Conservation (phyloP, 179 eudicot genomes). For the Pouteria campechiana region DNA sequence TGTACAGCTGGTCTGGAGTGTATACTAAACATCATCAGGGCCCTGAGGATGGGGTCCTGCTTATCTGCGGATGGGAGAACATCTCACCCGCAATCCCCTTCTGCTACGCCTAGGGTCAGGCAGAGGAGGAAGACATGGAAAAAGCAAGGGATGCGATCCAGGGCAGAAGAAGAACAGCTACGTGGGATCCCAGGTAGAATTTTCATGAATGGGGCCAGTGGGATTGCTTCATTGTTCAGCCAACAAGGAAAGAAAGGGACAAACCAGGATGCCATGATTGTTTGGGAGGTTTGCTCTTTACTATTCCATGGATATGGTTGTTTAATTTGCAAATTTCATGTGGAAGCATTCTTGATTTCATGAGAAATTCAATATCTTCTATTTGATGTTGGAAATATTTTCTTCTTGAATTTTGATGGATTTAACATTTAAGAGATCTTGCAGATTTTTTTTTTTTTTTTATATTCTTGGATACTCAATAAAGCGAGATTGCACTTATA, state of each 20-base stretch:
- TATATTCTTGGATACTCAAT: no score
- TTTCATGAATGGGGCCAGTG: slow-evolving; percentile 63
- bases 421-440: no score
- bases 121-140: slow-evolving; percentile 45
- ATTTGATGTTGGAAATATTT: no score
- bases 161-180: slow-evolving; percentile 59
- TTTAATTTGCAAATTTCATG: background rate
- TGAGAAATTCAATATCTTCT: no score
- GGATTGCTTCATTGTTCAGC: slow-evolving; percentile 60
- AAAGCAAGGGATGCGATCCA: slow-evolving; percentile 33
- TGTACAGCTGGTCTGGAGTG: slow-evolving; percentile 84
- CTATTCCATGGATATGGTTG: background rate
- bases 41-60: slow-evolving; percentile 99
- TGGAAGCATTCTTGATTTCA: no score
- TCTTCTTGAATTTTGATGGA: no score
- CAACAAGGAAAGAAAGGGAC: slow-evolving; percentile 92
- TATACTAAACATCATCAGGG: slow-evolving; percentile 70
- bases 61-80: slow-evolving; percentile 79
- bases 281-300: slow-evolving; percentile 68
- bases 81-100: slow-evolving; percentile 57
- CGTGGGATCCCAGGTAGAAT: slow-evolving; percentile 53
- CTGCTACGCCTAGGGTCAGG: slow-evolving; percentile 23
- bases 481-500: no score
- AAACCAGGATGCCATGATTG: slow-evolving; percentile 97
- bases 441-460: no score